A percentile compares a stretch with the other conserved stretches of the same genome.
phyloP scores from a whole-genome alignment of 1,284 basidiomycete genomes.

The Fomes fomentarius region DNA sequence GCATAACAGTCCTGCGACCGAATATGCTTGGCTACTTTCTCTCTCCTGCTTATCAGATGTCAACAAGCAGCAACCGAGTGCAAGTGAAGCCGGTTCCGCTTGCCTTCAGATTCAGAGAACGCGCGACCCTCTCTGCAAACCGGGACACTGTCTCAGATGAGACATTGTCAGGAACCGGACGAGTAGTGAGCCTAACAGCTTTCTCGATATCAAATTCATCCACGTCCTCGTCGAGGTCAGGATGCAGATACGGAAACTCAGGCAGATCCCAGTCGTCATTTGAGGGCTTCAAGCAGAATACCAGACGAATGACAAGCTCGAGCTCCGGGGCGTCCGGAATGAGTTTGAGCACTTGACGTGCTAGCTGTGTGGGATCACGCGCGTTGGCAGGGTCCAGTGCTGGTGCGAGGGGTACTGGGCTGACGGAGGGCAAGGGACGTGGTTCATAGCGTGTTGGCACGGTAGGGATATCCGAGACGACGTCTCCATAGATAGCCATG shows the following conservation, averaged over 20 bases:
- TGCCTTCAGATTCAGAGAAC: slow-evolving; percentile 57
- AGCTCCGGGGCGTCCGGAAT: slow-evolving; percentile 65
- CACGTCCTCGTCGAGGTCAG: slow-evolving; percentile 51
- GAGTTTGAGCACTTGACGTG: slow-evolving; percentile 58
- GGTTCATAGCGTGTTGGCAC: slow-evolving; percentile 37
- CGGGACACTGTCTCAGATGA: slow-evolving; percentile 46
- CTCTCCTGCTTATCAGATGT: slow-evolving; percentile 41
- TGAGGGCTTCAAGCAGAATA: slow-evolving; percentile 76
- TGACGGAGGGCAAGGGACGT: slow-evolving; percentile 40
- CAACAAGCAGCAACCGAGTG: not conserved
- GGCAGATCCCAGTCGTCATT: slow-evolving; percentile 77
- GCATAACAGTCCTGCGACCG: slow-evolving; percentile 60
- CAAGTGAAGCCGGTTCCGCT: slow-evolving; percentile 11
- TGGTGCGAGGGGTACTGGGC: slow-evolving; percentile 45
- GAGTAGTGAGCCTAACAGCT: slow-evolving; percentile 51
- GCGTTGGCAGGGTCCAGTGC: slow-evolving; percentile 63
- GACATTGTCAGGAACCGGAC: slow-evolving; percentile 60
- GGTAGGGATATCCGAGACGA: slow-evolving; percentile 40
- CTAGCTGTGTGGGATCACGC: slow-evolving; percentile 61
- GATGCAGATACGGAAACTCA: slow-evolving; percentile 70
- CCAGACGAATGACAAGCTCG: slow-evolving; percentile 62
- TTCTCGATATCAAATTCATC: slow-evolving; percentile 57
- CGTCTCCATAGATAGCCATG: slow-evolving; percentile 69
- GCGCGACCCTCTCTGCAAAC: slow-evolving; percentile 58
- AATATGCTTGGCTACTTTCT: slow-evolving; percentile 50